phyloP scores from a whole-genome alignment of 192 early-diverging fungal genomes.

The Allomyces macrogynus region DNA sequence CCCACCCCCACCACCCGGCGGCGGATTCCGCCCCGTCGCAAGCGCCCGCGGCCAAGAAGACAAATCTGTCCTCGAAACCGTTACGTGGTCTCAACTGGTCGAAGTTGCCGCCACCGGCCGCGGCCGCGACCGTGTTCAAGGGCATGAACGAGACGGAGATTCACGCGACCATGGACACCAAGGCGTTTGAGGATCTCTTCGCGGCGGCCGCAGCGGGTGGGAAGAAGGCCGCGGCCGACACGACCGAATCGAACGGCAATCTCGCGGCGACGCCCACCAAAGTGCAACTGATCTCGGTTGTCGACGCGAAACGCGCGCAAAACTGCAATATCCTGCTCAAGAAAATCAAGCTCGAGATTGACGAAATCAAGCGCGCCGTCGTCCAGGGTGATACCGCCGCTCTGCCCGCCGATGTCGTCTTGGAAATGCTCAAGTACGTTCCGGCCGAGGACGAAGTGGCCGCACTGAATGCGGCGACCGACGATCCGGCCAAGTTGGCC shows the following conservation, averaged over 20 bases:
- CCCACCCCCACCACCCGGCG: conserved; percentile 9
- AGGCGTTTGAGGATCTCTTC: background rate
- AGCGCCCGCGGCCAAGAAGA: conserved; percentile 13
- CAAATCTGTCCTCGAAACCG: conserved; percentile 24
- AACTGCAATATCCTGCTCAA: conserved; percentile 3
- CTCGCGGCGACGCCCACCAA: too few species aligned
- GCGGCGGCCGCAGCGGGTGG: background rate
- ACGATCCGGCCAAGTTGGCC: background rate
- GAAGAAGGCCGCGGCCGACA: too few species aligned
- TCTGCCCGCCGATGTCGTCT: background rate
- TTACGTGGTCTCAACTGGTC: conserved; percentile 36
- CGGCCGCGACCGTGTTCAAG: conserved; percentile 22
- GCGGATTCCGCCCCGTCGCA: too few species aligned
- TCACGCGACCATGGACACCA: conserved; percentile 11
- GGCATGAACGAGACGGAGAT: conserved; percentile 21
- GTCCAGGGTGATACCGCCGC: background rate
- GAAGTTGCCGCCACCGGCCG: conserved; percentile 21
- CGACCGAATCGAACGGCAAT: too few species aligned
- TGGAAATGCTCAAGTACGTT: background rate
- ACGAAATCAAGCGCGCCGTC: background rate
- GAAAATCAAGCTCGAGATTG: background rate
- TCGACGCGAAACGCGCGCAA: conserved; percentile 2
- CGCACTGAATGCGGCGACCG: background rate
- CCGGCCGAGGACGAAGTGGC: conserved; percentile 1
- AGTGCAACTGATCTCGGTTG: background rate